Conservation (phyloP, 2,329 filamentous ascomycete genomes). For the Fusarium transvaalense region DNA sequence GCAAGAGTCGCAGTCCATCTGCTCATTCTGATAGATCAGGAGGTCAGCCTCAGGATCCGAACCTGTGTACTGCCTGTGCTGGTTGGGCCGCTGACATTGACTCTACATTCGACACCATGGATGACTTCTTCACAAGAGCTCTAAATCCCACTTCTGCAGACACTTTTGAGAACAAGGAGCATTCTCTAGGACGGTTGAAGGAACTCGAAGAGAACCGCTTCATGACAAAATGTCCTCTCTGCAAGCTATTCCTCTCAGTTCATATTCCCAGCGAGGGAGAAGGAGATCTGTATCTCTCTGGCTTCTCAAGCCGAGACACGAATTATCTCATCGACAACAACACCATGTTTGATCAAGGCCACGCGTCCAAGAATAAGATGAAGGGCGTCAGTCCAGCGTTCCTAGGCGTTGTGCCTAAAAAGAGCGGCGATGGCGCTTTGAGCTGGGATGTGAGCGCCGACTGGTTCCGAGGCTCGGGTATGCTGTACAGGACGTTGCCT, state of each 20-base stretch:
- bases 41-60: constrained; percentile 48
- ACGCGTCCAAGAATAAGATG: constrained; percentile 47
- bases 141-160: constrained; percentile 49
- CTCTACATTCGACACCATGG: constrained; percentile 51
- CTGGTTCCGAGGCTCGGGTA: constrained; percentile 53
- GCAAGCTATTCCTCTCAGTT: constrained; percentile 52
- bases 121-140: constrained; percentile 48
- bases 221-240: constrained; percentile 53
- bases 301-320: constrained; percentile 53
- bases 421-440: constrained; percentile 47
- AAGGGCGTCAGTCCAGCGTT: constrained; percentile 51
- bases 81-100: constrained; percentile 53
- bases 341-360: constrained; percentile 51
- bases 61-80: constrained; percentile 50
- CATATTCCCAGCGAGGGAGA: constrained; percentile 51
- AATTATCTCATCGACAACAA: constrained; percentile 52
- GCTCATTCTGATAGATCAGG: constrained; percentile 52
- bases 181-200: constrained; percentile 47
- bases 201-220: constrained; percentile 52
- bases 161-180: constrained; percentile 51
- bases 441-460: constrained; percentile 51
- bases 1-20: constrained; percentile 54
- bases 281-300: constrained; percentile 51
- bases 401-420: constrained; percentile 52
- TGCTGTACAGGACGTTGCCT: constrained; percentile 52